phyloP scores from a whole-genome alignment of 73 alveolate genomes.

The Stentor coeruleus region DNA sequence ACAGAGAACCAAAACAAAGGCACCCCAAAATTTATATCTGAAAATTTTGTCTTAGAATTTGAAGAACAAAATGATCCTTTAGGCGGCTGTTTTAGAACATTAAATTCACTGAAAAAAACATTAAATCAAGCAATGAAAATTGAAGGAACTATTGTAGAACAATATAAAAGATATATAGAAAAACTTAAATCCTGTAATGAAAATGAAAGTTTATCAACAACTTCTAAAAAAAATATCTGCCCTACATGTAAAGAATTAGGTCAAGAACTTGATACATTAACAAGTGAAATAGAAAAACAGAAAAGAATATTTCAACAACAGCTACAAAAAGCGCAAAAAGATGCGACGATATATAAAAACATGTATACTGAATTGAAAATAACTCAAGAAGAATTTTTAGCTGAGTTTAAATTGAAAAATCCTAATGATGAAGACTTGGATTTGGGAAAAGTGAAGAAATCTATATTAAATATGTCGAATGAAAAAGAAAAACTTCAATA shows the following conservation, averaged over 20 bases:
- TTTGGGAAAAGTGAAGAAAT: not conserved
- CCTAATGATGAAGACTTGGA: not conserved
- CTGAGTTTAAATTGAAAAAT: not conserved
- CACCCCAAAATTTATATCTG: not conserved
- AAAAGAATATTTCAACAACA: not conserved
- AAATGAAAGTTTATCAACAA: not conserved
- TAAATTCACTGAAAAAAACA: not conserved
- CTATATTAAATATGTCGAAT: not conserved
- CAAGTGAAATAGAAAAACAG: not conserved
- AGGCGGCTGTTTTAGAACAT: not conserved
- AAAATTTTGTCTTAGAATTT: not conserved
- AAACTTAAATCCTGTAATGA: not conserved
- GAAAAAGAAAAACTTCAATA: not conserved
- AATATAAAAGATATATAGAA: not conserved
- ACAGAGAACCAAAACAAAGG: not conserved
- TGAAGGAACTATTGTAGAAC: not conserved
- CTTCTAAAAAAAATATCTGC: not conserved
- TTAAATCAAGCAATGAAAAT: not conserved
- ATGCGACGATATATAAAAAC: not conserved
- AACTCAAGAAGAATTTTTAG: not conserved
- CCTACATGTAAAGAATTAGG: not conserved
- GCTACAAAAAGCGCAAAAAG: not conserved
- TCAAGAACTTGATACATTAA: not conserved
- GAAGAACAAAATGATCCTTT: not conserved
- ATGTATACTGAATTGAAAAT: not conserved